Base-by-base conservation (phyloP, 192 early-diverging fungal species). In the Coemansia sp. region DNA sequence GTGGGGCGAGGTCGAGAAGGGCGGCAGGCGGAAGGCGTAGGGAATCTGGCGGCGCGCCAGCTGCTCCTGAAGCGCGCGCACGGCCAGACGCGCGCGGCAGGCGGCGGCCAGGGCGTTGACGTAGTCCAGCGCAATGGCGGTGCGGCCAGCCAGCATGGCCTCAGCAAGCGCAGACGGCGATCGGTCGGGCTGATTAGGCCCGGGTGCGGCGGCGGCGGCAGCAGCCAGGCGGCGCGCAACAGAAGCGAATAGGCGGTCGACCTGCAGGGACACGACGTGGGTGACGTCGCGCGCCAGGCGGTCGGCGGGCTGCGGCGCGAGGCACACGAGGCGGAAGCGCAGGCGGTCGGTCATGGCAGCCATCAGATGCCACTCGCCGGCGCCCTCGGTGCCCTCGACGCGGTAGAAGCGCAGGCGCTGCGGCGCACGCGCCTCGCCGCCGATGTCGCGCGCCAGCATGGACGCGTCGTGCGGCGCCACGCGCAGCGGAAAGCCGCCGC, bases 1-100 rank as follows among this genome's bases (percentile, higher is more conserved):
- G 26, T 76, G 72, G 3, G 72, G 72, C 19, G 72, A 76, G 8
- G 72, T 76, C 30, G 72, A 76, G 40, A 76, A 76, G n/a, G 65
- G 65, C 13, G 74, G 74, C 38, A 70, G 32, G 17, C 74, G 62
- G 56, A 77, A 67, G 43, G 63, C 66, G 34, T 77, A 77, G 0
- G 74, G 53, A 14, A 77, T 77, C 41, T 58, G 53, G 63, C 63
- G 59, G 8, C 59, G 46, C 31, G 74, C 58, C 22, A 77, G 63
- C 59, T 77, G 74, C 3, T 63, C 66, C 34, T 77, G 74, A 40
- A 77, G 34, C 10, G 65, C 51, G 15, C 68, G 74, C 56, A 77
- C 36, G 1, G 74, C 74, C 43, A 77, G 51, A 3, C 74, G 68
- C 7, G 74, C 68, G 8, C 68, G 63, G 47, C 68, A 70, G 8